phyloP scores from a whole-genome alignment of 495 filamentous ascomycete genomes.

The Penicillium argentinense region DNA sequence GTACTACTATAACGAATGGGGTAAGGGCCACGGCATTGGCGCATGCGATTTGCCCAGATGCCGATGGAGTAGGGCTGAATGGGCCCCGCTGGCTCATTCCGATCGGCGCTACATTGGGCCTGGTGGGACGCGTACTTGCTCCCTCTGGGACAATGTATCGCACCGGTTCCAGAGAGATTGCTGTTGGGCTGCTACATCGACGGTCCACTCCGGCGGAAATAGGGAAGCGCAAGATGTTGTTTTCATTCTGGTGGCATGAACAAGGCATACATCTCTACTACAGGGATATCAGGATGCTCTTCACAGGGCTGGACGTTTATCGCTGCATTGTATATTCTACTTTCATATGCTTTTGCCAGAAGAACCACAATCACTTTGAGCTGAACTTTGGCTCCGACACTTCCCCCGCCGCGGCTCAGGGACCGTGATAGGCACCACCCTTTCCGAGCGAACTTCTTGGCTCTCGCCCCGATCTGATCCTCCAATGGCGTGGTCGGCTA shows the following conservation, averaged over 20 bases:
- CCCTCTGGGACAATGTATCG: slow-evolving; percentile 1
- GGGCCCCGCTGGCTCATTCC: slow-evolving; percentile 9
- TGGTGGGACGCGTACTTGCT: slow-evolving; percentile 18
- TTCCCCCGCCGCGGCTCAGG: not conserved
- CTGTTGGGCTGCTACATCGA: too few species aligned
- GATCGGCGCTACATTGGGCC: slow-evolving; percentile 21
- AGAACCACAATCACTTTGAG: too few species aligned
- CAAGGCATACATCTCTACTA: too few species aligned
- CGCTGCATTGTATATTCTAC: too few species aligned
- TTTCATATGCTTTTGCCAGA: too few species aligned
- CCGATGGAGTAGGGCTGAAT: slow-evolving; percentile 25
- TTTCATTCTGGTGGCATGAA: not conserved
- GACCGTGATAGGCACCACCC: slow-evolving; percentile 1
- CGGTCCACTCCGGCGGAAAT: not conserved
- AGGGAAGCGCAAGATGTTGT: not conserved
- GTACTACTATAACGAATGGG: slow-evolving; percentile 3
- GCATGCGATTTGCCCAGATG: slow-evolving; percentile 8
- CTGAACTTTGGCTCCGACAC: too few species aligned
- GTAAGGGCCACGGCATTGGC: not conserved
- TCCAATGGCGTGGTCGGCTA: not conserved
- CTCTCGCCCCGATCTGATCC: slow-evolving; percentile 2
- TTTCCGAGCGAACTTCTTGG: slow-evolving; percentile 1
- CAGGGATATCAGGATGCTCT: too few species aligned
- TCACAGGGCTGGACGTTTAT: too few species aligned
- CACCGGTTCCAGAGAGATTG: not conserved